Percentiles rank a stretch among this genome's conserved stretches.
Conservation (phyloP, 2,329 filamentous ascomycete genomes). For the Metarhizium robertsii region DNA sequence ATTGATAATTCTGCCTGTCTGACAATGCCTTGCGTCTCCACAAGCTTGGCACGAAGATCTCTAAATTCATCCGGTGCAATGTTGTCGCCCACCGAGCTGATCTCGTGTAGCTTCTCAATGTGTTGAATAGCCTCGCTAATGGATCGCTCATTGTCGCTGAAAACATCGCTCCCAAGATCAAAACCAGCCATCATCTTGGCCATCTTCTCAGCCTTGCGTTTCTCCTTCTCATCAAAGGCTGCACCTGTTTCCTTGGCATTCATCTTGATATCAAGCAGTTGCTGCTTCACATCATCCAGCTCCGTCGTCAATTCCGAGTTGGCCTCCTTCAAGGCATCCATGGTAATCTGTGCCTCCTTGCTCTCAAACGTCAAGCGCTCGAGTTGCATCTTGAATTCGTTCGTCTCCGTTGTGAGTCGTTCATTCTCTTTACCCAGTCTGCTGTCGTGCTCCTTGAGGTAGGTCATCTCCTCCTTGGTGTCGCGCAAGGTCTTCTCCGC, state of each 20-base stretch:
- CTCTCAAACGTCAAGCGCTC: constrained; percentile 93
- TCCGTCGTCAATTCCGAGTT: constrained; percentile 88
- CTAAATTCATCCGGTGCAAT: constrained; percentile 75
- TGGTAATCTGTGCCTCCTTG: constrained; percentile 94
- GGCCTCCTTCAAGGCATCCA: constrained; percentile 94
- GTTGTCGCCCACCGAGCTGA: constrained; percentile 66
- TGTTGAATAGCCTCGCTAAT: constrained; percentile 78
- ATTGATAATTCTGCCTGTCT: constrained; percentile 84
- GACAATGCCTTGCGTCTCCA: constrained; percentile 87
- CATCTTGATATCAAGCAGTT: constrained; percentile 93
- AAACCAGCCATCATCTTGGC: constrained; percentile 99
- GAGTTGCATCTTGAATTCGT: constrained; percentile 92
- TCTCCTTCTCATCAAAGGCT: constrained; percentile 91
- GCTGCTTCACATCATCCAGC: constrained; percentile 91
- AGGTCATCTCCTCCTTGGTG: constrained; percentile 74
- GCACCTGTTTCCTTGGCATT: constrained; percentile 88
- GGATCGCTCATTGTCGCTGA: constrained; percentile 83
- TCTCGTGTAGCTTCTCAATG: constrained; percentile 68
- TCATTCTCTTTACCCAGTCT: constrained; percentile 87
- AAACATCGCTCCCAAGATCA: constrained; percentile 83
- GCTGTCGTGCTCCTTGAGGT: constrained; percentile 76
- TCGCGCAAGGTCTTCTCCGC: constrained; percentile 75
- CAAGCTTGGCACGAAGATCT: constrained; percentile 65
- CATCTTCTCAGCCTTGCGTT: constrained; percentile 98
- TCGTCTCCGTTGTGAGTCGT: constrained; percentile 72